Evolutionary conservation across 116 monocot species (phyloP), one percentile per base, ranked within the genome.

Genomic region (Trichopus zeylanicus): DNA sequence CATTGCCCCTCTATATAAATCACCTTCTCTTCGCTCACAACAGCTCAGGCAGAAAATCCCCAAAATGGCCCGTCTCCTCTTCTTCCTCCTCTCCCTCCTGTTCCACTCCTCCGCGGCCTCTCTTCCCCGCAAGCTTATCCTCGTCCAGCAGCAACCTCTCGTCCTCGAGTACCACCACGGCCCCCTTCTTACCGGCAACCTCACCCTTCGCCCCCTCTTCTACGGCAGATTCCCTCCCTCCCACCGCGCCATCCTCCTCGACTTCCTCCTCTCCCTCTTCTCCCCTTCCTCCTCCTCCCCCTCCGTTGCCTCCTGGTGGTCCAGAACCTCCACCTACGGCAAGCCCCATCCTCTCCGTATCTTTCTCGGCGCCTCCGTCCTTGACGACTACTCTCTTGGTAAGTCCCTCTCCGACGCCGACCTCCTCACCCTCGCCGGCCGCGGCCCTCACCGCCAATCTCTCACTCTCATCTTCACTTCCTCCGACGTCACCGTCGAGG

Each of bases 291-390:
- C 31, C 8, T 20, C 55, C 11, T 67, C 62, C 3, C 71, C 78
- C 6, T 68, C 79, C 21, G 71, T 66, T 6, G 51, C 68, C 24
- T 60, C 65, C 13, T 78, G 79, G 79, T 85, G 79, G 74, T 48
- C 64, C 16, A 68, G 67, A 51, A 69, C 64, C 46, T 37, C 56
- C 16, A 0, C 20, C 27, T 69, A 69, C 63, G 6, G 27, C 29
- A 54, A 55, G 31, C 15, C 28, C 9, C 11, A 22, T 29, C 37
- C 56, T 20, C 29, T 34, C 12, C 38, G 37, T 3, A 12, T 73
- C 69, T 25, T 52, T 20, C 35, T 70, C 22, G 48, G 60, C 23
- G 18, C 35, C 9, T 72, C 81, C 53, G 27, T 69, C 48, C 26
- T 65, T 21, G 83, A 83, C 75, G 52, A 49, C 13, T 78, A 37